Conservation (phyloP, 208 protist genomes). For the Trypanosoma theileri region DNA sequence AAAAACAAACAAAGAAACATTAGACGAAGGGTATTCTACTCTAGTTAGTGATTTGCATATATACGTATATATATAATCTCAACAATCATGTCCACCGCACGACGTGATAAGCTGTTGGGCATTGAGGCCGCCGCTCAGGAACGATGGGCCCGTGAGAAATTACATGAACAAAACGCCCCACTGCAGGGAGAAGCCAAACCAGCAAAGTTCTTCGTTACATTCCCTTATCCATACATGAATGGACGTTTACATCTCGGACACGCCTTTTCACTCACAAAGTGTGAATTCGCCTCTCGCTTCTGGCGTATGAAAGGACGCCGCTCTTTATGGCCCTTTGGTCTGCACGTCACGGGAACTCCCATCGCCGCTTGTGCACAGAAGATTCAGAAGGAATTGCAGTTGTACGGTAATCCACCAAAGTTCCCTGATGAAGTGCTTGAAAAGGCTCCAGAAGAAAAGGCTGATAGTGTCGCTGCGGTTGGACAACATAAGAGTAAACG, state of each 20-base stretch:
- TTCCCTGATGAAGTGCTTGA: slow-evolving; percentile 70
- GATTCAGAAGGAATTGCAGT: slow-evolving; percentile 87
- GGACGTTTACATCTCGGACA: slow-evolving; percentile 99
- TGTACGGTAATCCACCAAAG: slow-evolving; percentile 88
- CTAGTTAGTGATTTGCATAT: no score
- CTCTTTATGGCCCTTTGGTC: slow-evolving; percentile 99
- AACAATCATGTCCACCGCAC: slow-evolving; percentile 75
- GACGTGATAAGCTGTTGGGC: slow-evolving; percentile 68
- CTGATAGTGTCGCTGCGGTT: slow-evolving; percentile 26
- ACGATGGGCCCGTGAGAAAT: slow-evolving; percentile 58
- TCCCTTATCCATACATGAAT: slow-evolving; percentile 99
- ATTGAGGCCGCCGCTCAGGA: slow-evolving; percentile 72
- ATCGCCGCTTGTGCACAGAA: slow-evolving; percentile 99
- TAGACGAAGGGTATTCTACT: no score
- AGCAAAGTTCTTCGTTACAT: slow-evolving; percentile 98
- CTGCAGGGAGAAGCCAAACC: slow-evolving; percentile 38
- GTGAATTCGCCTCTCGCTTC: slow-evolving; percentile 98
- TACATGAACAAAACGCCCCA: slow-evolving; percentile 71
- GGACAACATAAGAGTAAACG: slow-evolving; percentile 82
- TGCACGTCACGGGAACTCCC: slow-evolving; percentile 99
- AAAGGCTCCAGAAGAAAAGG: slow-evolving; percentile 36
- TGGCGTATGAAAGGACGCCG: slow-evolving; percentile 97
- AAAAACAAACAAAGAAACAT: no score
- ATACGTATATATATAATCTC: slow-evolving; percentile 1
- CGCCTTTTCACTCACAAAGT: slow-evolving; percentile 98